Evolutionary conservation across 179 eudicot genomes (phyloP).

Genomic region (Corrigiola litoralis): DNA sequence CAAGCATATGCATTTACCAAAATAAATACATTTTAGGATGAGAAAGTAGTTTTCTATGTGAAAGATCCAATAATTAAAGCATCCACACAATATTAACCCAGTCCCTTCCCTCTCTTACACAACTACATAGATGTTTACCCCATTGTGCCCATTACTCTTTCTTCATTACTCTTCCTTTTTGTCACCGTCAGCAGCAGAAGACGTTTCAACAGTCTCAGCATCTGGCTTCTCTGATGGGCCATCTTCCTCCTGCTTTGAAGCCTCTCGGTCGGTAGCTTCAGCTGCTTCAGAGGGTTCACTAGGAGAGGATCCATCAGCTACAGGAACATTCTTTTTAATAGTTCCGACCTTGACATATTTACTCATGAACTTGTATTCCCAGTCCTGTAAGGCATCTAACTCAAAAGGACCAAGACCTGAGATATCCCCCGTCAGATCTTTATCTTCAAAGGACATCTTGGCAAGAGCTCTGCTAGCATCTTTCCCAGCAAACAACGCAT

Average conservation of each 20-base stretch:
- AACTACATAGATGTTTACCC: too few relatives aligned
- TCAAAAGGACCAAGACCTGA: conserved; percentile 37
- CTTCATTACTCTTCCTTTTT: conserved; percentile 27
- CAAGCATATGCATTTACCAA: conserved; percentile 18
- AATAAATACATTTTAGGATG: neutral
- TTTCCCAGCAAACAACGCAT: conserved; percentile 34
- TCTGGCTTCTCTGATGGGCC: conserved; percentile 15
- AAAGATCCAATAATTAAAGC: conserved; percentile 4
- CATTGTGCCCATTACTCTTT: neutral
- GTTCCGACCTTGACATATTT: conserved; percentile 37
- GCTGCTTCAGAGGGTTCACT: conserved; percentile 23
- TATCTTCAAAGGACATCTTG: conserved; percentile 38
- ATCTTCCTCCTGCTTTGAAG: conserved; percentile 15
- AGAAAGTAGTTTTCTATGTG: neutral
- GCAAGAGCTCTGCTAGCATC: conserved; percentile 39
- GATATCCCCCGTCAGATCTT: conserved; percentile 30
- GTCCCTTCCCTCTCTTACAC: neutral
- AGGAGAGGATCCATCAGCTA: conserved; percentile 20
- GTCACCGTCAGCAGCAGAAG: conserved; percentile 16
- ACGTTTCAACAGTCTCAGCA: conserved; percentile 15
- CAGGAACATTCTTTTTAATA: conserved; percentile 18
- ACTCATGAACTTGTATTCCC: conserved; percentile 41
- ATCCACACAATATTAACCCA: neutral
- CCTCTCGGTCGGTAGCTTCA: conserved; percentile 16
- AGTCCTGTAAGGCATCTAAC: conserved; percentile 37